A percentile compares a stretch with the other conserved stretches of the same genome.
These are phyloP conservation scores for Cladophialophora exuberans DNA, from an alignment of 2,329 filamentous ascomycete genomes.

Conservation along the genomic window DNA sequence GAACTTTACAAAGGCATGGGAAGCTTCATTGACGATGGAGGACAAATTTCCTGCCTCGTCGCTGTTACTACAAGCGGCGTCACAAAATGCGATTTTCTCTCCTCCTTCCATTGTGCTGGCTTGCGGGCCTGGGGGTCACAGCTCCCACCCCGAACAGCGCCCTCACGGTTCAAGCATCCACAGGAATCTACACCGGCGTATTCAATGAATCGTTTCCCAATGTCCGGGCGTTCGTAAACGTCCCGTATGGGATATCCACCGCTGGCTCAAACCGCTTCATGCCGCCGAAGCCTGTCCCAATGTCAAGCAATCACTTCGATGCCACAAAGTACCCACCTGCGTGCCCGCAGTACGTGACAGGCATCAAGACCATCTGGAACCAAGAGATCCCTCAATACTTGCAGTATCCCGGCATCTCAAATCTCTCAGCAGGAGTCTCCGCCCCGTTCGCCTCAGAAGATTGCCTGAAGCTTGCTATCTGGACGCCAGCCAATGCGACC, in stretches of 20 bases:
- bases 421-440: conserved; percentile 27
- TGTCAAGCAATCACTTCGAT: neutral
- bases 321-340: neutral
- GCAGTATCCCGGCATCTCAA: conserved; percentile 18
- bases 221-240: conserved; percentile 43
- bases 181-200: conserved; percentile 37
- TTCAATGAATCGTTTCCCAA: conserved; percentile 40
- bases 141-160: no score
- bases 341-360: neutral
- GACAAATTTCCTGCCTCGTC: no score
- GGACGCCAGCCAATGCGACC: conserved; percentile 40
- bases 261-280: conserved; percentile 39
- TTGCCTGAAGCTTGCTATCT: conserved; percentile 48
- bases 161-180: conserved; percentile 2
- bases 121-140: no score
- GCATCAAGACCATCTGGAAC: neutral
- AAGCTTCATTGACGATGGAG: no score
- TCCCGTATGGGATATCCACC: conserved; percentile 43
- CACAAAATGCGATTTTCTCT: no score
- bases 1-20: no score
- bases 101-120: no score
- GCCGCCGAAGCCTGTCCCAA: conserved; percentile 21
- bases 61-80: no score
- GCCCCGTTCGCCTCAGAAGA: conserved; percentile 42
- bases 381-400: neutral